Base-by-base conservation (phyloP, 2,329 filamentous ascomycete genomes). In the Pyrenochaeta sp. region DNA sequence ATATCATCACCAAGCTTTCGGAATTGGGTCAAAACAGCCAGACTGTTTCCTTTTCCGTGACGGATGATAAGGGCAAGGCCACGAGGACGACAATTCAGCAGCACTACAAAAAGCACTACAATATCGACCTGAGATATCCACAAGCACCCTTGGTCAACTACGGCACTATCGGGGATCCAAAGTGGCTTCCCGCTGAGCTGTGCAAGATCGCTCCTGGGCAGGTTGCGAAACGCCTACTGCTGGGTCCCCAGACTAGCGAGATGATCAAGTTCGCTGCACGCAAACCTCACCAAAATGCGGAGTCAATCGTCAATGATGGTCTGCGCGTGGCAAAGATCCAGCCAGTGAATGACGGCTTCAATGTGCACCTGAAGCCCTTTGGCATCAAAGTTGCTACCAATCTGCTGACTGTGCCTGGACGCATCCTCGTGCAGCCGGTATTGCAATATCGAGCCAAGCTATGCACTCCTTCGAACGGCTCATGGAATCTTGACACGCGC, bases 331-430 rank as follows among this genome's bases (percentile, higher is more conserved):
- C 55, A 6, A 62, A 61, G 30, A 58, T 69, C 35, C 41, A 48
- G 3, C 60, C 62, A 2, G 23, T 57, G 2, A 43, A 46, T 0
- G 45, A 63, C 10, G 58, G 55, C 2, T 22, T 62, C 20, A 64
- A 65, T 27, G 50, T 49, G 1, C 35, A 53, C 11, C 43, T 68
- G 30, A 55, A 19, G 4, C 63, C 75, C 2, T 94, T 91, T 48
- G 86, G 86, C 4, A 76, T 95, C 48, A 71, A 72, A 1, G 78
- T 91, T 3, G 77, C 74, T 6, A 78, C 80, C 9, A 69, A 75
- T 1, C 77, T 96, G 22, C 75, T 96, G 22, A 88, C 87, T 0
- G 88, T 96, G 0, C 76, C 77, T 1, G 92, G 83, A 1, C 84
- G 91, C 5, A 80, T 93, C 27, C 77, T 96, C 0, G 28, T 59